Evolutionary conservation across 495 filamentous ascomycete genomes (phyloP), one percentile per base, ranked within the genome.

Genomic region (Aspergillus haitiensis): DNA sequence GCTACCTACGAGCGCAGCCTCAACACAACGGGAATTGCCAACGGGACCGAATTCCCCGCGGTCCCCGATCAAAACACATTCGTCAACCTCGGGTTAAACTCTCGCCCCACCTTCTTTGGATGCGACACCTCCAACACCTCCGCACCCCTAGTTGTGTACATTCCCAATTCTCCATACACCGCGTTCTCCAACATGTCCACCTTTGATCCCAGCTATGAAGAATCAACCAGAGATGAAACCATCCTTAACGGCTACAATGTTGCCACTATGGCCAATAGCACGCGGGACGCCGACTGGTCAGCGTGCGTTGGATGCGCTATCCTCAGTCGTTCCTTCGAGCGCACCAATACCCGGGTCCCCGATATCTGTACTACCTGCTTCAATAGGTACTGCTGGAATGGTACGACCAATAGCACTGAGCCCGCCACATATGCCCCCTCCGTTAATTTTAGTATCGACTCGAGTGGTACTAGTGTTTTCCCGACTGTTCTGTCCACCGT

Each of bases 21-120:
- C 11, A 81, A 81, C 63, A 59, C 60, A 11, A 72, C 69, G 11
- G 75, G 62, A 46, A 89, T 93, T 59, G 76, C 77, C 59, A 96
- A 96, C 73, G 88, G 90, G 46, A 96, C 93, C 5, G 76, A 82
- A 1, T 97, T 98, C 80, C 93, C 93, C 0, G 67, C 81, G 10
- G 79, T 98, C 13, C 93, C 93, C 0, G 91, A 92, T 73, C 74
- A 80, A 51, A 87, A 91, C 75, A 96, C 92, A 10, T 96, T 98
- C 71, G 75, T 97, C 63, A 92, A 94, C 73, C 82, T 89, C 0
- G 89, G 89, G 27, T 79, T 97, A 10, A 98, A 97, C 82, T 84
- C 75, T 55, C 84, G 82, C 5, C 94, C 93, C 0, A 91, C 92
- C 7, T 97, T 98, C 79, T 98, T 98, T 74, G 93, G 93, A 59